Conservation (phyloP, 192 early-diverging fungal species). For the Coemansia furcata region DNA sequence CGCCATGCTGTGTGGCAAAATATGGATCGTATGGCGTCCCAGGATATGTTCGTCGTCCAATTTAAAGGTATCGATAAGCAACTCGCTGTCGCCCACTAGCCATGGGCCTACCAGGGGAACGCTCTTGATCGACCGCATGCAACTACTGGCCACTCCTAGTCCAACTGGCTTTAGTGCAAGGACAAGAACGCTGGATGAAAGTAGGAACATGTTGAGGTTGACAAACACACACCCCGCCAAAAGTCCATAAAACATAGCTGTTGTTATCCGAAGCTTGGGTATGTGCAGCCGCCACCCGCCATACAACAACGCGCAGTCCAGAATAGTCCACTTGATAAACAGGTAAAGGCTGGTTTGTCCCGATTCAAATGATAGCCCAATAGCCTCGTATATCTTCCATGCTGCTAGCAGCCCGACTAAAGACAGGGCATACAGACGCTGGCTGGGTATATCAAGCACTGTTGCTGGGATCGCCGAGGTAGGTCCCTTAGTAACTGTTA, state of each 20-base stretch:
- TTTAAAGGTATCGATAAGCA: constrained; percentile 47
- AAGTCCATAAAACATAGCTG: constrained; percentile 13
- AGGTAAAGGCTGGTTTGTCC: constrained; percentile 24
- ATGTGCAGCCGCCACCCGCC: constrained; percentile 31
- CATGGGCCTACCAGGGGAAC: constrained; percentile 42
- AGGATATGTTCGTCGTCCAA: constrained; percentile 50
- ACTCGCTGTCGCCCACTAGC: constrained; percentile 49
- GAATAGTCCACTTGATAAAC: constrained; percentile 42
- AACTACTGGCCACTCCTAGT: constrained; percentile 31
- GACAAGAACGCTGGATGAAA: constrained; percentile 36
- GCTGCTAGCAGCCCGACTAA: constrained; percentile 20
- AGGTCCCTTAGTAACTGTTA: not conserved
- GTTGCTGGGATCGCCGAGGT: constrained; percentile 39
- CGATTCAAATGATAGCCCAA: constrained; percentile 10
- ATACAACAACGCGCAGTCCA: constrained; percentile 35
- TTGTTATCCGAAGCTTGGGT: constrained; percentile 18
- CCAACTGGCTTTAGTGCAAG: constrained; percentile 43
- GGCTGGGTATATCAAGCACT: constrained; percentile 39
- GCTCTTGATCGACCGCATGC: constrained; percentile 32
- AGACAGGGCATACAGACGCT: constrained; percentile 40
- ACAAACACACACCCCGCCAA: constrained; percentile 16
- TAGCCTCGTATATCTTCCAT: constrained; percentile 43
- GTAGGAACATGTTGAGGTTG: constrained; percentile 41
- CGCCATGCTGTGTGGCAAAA: constrained; percentile 49
- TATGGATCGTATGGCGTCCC: constrained; percentile 51